Conservation (phyloP, 1,139 yeast species). For the Protomyces gravidus region DNA sequence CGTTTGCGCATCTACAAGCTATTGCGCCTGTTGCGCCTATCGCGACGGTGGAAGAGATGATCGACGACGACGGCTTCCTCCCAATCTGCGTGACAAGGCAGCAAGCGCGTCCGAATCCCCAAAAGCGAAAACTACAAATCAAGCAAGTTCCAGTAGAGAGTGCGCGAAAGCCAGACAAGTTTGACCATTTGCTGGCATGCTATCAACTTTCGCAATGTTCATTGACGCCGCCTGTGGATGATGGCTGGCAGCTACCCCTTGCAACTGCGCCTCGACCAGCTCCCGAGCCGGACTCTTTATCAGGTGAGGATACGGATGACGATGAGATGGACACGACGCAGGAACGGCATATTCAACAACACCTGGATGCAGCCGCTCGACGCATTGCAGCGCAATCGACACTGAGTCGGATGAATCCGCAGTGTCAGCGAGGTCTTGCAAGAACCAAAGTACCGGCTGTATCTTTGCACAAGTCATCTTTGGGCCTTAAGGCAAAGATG, state of each 20-base stretch:
- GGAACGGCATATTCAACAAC: not conserved
- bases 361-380: not conserved
- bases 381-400: not conserved
- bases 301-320: not conserved
- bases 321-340: not conserved
- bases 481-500: not conserved
- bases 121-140: not conserved
- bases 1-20: not conserved
- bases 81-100: not conserved
- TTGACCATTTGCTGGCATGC: not conserved
- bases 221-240: not conserved
- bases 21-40: not conserved
- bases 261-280: not conserved
- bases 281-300: not conserved
- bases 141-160: too few relatives aligned
- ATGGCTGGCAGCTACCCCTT: not conserved
- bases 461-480: not conserved
- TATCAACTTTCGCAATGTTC: not conserved
- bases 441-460: not conserved
- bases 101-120: not conserved
- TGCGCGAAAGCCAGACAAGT: too few relatives aligned
- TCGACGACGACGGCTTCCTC: not conserved
- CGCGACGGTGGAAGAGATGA: not conserved
- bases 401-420: not conserved
- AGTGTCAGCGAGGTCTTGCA: not conserved